Conservation (phyloP, 768 basidiomycete genomes). For the Inosperma sp. region DNA sequence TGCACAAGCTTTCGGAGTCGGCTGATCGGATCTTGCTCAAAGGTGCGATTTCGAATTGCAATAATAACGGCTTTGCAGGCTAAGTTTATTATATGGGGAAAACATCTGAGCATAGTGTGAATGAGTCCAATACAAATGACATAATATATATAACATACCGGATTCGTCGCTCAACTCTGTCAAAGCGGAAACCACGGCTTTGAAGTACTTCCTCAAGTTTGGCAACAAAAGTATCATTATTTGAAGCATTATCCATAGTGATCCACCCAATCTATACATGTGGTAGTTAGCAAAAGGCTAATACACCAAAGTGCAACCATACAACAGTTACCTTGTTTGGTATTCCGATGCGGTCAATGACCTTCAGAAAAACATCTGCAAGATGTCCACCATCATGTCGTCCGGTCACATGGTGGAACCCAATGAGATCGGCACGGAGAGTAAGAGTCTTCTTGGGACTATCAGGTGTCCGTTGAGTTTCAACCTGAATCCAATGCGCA, state of each 20-base stretch:
- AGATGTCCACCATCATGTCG: slow-evolving; percentile 37
- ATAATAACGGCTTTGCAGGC: slow-evolving; percentile 28
- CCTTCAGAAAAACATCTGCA: slow-evolving; percentile 28
- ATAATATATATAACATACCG: slow-evolving; percentile 18
- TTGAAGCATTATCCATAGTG: slow-evolving; percentile 31
- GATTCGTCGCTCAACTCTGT: slow-evolving; percentile 19
- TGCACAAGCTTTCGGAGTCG: slow-evolving; percentile 16
- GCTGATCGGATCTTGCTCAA: background rate
- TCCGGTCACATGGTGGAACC: slow-evolving; percentile 33
- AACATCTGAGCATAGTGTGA: slow-evolving; percentile 23
- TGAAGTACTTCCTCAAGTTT: slow-evolving; percentile 19
- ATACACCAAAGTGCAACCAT: background rate
- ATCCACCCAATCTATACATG: slow-evolving; percentile 40
- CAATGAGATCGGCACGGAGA: slow-evolving; percentile 32
- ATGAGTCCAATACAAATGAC: background rate
- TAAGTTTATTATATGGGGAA: slow-evolving; percentile 31
- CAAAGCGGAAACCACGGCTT: slow-evolving; percentile 21
- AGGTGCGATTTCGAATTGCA: slow-evolving; percentile 19
- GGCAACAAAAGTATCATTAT: slow-evolving; percentile 32
- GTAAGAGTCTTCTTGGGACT: slow-evolving; percentile 24
- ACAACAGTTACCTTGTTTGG: slow-evolving; percentile 21
- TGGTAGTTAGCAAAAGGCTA: background rate
- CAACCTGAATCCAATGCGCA: slow-evolving; percentile 36
- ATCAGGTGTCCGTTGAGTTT: slow-evolving; percentile 12
- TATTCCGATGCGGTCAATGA: slow-evolving; percentile 27